phyloP scores from a whole-genome alignment of 1,284 basidiomycete species.

The Grifola frondosa region DNA sequence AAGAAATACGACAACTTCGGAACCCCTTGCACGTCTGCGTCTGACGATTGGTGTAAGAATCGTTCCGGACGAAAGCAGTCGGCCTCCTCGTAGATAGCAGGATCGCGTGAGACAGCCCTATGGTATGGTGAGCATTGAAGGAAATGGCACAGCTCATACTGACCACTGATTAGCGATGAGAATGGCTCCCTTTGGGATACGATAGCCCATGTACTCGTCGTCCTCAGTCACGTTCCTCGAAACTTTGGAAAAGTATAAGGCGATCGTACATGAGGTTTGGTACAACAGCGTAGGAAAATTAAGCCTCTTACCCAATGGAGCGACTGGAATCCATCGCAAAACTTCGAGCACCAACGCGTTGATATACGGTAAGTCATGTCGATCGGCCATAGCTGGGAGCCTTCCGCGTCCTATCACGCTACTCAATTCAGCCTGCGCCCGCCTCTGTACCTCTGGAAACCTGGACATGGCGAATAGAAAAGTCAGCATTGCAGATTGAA shows the following conservation, averaged over 20 bases:
- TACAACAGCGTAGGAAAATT: neutral
- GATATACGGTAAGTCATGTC: constrained; percentile 32
- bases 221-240: constrained; percentile 20
- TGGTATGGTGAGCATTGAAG: neutral
- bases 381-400: constrained; percentile 36
- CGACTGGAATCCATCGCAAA: constrained; percentile 34
- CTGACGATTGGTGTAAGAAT: constrained; percentile 5
- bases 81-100: constrained; percentile 19
- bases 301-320: constrained; percentile 25
- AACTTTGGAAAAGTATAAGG: constrained; percentile 7
- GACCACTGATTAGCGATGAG: constrained; percentile 13
- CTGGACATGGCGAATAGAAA: constrained; percentile 31
- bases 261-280: neutral
- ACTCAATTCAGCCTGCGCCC: constrained; percentile 36
- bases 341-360: constrained; percentile 34
- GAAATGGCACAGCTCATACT: neutral
- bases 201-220: constrained; percentile 14
- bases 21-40: constrained; percentile 2
- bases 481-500: constrained; percentile 19
- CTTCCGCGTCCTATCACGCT: constrained; percentile 25
- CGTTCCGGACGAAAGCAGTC: constrained; percentile 24
- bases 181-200: constrained; percentile 12
- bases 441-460: constrained; percentile 30
- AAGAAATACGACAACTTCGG: constrained; percentile 22
- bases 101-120: constrained; percentile 27